A percentile compares a stretch with the other conserved stretches of the same genome.
These are phyloP conservation scores for Arachnopeziza araneosa DNA, from an alignment of 2,329 filamentous ascomycete species.

Conservation along the genomic window DNA sequence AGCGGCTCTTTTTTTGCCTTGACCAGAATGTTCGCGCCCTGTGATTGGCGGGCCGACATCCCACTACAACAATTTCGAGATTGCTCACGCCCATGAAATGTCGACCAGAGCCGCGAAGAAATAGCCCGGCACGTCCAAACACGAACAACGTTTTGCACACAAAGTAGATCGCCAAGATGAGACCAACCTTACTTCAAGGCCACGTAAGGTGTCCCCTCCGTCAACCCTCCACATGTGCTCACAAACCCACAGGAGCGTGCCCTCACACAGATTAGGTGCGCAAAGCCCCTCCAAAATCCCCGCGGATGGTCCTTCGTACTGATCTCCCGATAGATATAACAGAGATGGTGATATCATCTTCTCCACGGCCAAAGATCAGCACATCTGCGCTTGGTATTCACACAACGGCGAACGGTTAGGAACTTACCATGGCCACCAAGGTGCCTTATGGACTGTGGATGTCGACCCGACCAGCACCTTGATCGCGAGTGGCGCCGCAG, in stretches of 20 bases:
- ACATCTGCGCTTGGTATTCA: slow-evolving; percentile 94
- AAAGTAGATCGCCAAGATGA: slow-evolving; percentile 59
- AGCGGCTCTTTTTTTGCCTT: background rate
- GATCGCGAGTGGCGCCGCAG: slow-evolving; percentile 90
- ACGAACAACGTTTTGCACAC: background rate
- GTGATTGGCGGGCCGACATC: background rate
- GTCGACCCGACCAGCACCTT: slow-evolving; percentile 88
- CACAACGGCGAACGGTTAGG: slow-evolving; percentile 97
- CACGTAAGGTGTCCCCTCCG: slow-evolving; percentile 54
- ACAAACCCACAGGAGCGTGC: slow-evolving; percentile 64
- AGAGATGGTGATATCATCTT: slow-evolving; percentile 95
- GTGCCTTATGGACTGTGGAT: slow-evolving; percentile 98
- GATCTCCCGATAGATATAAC: slow-evolving; percentile 61
- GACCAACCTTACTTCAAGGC: slow-evolving; percentile 91
- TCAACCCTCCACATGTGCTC: slow-evolving; percentile 12
- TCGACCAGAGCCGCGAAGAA: background rate
- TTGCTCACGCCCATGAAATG: background rate
- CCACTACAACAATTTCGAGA: background rate
- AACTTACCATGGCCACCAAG: slow-evolving; percentile 94
- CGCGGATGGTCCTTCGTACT: slow-evolving; percentile 14
- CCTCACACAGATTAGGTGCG: slow-evolving; percentile 86
- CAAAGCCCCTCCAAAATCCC: slow-evolving; percentile 8
- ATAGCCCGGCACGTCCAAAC: background rate
- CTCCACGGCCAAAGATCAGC: slow-evolving; percentile 92
- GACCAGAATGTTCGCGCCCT: background rate